Percentiles rank a stretch among this genome's conserved stretches.
Evolutionary conservation across 2,329 filamentous ascomycete species (phyloP).

Genomic region (Tolypocladium capitatum): DNA sequence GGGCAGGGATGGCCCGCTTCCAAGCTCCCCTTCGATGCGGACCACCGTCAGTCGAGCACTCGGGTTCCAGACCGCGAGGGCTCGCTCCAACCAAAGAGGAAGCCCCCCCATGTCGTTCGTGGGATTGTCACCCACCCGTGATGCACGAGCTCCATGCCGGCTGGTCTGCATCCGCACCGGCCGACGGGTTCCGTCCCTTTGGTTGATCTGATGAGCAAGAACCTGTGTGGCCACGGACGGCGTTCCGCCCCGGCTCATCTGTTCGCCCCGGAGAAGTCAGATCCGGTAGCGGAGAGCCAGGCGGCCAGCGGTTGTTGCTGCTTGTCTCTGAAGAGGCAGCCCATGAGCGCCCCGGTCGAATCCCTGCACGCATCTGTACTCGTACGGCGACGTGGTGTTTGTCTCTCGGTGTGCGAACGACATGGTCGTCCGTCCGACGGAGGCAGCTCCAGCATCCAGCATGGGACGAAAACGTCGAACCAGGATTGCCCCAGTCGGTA

Average conservation of each 20-base stretch:
- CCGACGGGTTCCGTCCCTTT: neutral
- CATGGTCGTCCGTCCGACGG: neutral
- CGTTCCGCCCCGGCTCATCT: neutral
- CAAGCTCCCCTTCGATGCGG: neutral
- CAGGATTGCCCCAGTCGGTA: neutral
- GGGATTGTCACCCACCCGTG: constrained; percentile 3
- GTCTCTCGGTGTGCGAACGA: neutral
- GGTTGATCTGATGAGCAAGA: neutral
- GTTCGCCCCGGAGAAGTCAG: neutral
- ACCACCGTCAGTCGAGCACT: neutral
- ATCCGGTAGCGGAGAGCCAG: neutral
- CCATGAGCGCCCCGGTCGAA: neutral
- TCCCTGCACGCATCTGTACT: neutral
- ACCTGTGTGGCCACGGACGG: neutral
- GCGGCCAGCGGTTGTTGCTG: neutral
- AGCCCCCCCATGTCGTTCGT: constrained; percentile 5
- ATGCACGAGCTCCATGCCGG: neutral
- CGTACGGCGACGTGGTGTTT: neutral
- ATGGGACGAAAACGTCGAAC: neutral
- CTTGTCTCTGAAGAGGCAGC: neutral
- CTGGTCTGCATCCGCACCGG: neutral
- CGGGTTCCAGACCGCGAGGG: neutral
- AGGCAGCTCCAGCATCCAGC: neutral
- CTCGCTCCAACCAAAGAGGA: constrained; percentile 1
- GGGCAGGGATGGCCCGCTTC: constrained; percentile 11